phyloP scores from a whole-genome alignment of 768 basidiomycete species.

The Cystoderma amianthinum region DNA sequence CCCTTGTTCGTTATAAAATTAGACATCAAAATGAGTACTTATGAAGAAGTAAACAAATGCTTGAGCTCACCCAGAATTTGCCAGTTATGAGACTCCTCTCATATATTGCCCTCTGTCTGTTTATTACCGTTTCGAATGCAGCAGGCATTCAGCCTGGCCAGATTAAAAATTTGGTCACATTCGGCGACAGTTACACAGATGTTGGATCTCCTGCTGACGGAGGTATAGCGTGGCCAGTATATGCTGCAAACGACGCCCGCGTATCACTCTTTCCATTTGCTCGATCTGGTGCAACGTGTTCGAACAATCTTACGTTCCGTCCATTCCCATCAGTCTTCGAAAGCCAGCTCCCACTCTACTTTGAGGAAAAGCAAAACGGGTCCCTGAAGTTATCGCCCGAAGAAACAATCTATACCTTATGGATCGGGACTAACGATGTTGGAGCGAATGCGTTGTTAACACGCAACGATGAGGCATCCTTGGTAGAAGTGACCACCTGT shows the following conservation, averaged over 20 bases:
- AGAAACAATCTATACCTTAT: constrained; percentile 56
- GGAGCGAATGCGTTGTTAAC: constrained; percentile 48
- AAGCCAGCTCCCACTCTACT: constrained; percentile 47
- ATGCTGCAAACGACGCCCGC: constrained; percentile 47
- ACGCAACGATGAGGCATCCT: constrained; percentile 40
- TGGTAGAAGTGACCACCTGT: constrained; percentile 52
- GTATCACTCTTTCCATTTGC: constrained; percentile 53
- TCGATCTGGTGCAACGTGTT: constrained; percentile 57
- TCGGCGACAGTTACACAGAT: constrained; percentile 65
- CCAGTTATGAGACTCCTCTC: too few relatives aligned
- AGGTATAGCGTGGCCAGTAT: constrained; percentile 54
- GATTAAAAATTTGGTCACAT: constrained; percentile 60
- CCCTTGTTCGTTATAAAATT: too few relatives aligned
- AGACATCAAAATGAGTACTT: too few relatives aligned
- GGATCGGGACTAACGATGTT: constrained; percentile 67
- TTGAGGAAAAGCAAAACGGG: constrained; percentile 33
- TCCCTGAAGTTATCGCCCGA: constrained; percentile 28
- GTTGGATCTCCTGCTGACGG: constrained; percentile 31
- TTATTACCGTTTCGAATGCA: neutral
- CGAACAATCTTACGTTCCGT: constrained; percentile 50
- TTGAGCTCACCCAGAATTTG: too few relatives aligned
- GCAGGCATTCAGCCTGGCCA: constrained; percentile 20
- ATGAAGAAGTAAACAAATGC: too few relatives aligned
- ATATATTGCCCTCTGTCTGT: neutral
- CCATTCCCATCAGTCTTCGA: constrained; percentile 56